Evolutionary conservation across 805 yeast genomes (phyloP).

Genomic region (Isabelozyma gotoi): DNA sequence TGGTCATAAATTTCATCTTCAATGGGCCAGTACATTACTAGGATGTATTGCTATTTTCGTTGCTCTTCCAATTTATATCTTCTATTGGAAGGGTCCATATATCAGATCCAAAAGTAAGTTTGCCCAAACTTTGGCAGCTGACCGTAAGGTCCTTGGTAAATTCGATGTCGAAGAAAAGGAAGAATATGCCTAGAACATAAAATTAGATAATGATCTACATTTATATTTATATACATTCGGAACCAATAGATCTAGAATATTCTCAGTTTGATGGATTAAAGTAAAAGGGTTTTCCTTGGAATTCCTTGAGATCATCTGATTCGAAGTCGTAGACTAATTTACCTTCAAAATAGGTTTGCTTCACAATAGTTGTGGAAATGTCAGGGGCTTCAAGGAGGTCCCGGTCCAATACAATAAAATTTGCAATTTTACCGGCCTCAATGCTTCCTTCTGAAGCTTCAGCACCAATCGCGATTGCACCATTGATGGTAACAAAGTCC

Average conservation of each 20-base stretch:
- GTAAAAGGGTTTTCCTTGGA: conserved; percentile 12
- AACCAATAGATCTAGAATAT: too few relatives aligned
- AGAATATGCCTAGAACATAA: neutral
- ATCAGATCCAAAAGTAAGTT: conserved; percentile 33
- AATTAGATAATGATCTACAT: too few relatives aligned
- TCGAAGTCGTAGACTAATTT: conserved; percentile 20
- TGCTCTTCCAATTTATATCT: conserved; percentile 34
- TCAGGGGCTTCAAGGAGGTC: conserved; percentile 15
- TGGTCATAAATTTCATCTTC: conserved; percentile 25
- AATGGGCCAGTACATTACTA: conserved; percentile 40
- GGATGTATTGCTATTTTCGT: conserved; percentile 34
- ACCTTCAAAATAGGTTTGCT: conserved; percentile 21
- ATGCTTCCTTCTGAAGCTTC: conserved; percentile 17
- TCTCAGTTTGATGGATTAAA: too few relatives aligned
- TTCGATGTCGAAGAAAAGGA: neutral
- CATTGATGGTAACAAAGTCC: conserved; percentile 19
- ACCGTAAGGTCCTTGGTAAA: conserved; percentile 9
- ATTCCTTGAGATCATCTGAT: conserved; percentile 19
- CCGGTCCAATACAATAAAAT: conserved; percentile 19
- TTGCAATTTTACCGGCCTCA: conserved; percentile 19
- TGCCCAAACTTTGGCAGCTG: conserved; percentile 37
- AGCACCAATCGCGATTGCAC: conserved; percentile 18
- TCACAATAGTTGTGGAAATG: conserved; percentile 17
- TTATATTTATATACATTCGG: too few relatives aligned
- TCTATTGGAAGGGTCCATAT: conserved; percentile 40